A percentile compares a stretch with the other conserved stretches of the same genome.
These are phyloP conservation scores for Pittosporum tobira DNA, from an alignment of 129 eudicot species.

Conservation along the genomic window DNA sequence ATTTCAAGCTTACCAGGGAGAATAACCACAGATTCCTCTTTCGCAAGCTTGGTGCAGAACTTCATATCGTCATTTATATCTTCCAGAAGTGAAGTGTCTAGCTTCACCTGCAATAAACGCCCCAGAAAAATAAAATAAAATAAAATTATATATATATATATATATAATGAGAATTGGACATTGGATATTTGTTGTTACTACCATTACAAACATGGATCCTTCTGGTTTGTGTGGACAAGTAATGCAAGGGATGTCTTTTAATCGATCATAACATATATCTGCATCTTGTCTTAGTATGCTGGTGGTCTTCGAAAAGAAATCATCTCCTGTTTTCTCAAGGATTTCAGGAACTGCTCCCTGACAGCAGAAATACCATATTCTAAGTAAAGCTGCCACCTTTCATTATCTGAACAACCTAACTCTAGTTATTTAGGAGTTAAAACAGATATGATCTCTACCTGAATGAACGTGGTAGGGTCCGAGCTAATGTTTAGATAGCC, in stretches of 20 bases:
- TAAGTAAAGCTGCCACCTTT: too few species aligned
- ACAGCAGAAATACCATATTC: too few species aligned
- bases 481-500: conserved; percentile 13
- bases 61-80: conserved; percentile 31
- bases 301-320: conserved; percentile 11
- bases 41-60: conserved; percentile 24
- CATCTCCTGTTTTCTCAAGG: conserved; percentile 22
- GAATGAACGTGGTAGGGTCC: conserved; percentile 31
- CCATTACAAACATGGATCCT: conserved; percentile 43
- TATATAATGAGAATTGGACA: too few species aligned
- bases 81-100: conserved; percentile 19
- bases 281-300: conserved; percentile 26
- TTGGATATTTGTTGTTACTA: background rate
- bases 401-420: background rate
- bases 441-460: conserved; percentile 20
- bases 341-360: conserved; percentile 40
- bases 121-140: background rate
- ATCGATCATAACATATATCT: conserved; percentile 15
- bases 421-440: too few species aligned
- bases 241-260: conserved; percentile 25
- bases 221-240: conserved; percentile 32
- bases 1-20: conserved; percentile 25
- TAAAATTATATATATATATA: too few species aligned
- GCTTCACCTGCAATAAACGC: conserved; percentile 18
- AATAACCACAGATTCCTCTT: conserved; percentile 30